Evolutionary conservation across 495 filamentous ascomycete species (phyloP).

Genomic region (Penicillium lagena): DNA sequence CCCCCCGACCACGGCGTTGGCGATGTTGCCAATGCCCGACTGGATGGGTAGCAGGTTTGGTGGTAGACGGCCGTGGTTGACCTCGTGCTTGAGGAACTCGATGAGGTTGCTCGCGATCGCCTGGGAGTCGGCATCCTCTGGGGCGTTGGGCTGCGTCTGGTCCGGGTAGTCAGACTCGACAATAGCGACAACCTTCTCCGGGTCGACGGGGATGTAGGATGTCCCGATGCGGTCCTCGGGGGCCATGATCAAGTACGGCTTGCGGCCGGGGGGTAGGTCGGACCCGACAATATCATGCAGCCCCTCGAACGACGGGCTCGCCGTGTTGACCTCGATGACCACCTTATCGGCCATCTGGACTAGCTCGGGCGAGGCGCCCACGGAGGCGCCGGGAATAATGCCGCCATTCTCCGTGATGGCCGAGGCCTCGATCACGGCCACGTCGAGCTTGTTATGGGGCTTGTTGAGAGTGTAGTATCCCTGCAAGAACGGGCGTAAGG

Average conservation of each 20-base stretch:
- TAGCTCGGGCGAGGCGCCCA: slow-evolving; percentile 80
- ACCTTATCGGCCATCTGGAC: slow-evolving; percentile 89
- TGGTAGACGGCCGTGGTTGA: slow-evolving; percentile 69
- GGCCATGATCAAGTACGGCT: slow-evolving; percentile 81
- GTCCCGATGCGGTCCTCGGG: slow-evolving; percentile 78
- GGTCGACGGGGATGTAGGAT: slow-evolving; percentile 78
- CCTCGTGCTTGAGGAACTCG: slow-evolving; percentile 81
- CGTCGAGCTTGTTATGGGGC: slow-evolving; percentile 67
- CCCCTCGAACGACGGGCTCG: slow-evolving; percentile 78
- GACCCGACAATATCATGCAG: slow-evolving; percentile 89
- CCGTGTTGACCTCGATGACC: slow-evolving; percentile 90
- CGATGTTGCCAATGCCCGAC: slow-evolving; percentile 90
- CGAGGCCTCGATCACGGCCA: slow-evolving; percentile 79
- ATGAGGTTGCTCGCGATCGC: slow-evolving; percentile 77
- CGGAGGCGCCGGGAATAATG: slow-evolving; percentile 82
- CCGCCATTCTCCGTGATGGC: slow-evolving; percentile 91
- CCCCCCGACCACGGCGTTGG: slow-evolving; percentile 86
- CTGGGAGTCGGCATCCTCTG: slow-evolving; percentile 65
- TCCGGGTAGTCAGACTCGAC: slow-evolving; percentile 82
- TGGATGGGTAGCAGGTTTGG: slow-evolving; percentile 76
- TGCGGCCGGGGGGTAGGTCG: slow-evolving; percentile 70
- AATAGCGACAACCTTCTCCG: slow-evolving; percentile 80
- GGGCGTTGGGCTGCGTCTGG: slow-evolving; percentile 69
- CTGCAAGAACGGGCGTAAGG: slow-evolving; percentile 19
- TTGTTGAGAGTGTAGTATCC: slow-evolving; percentile 78